Conservation (phyloP, 345 rosid genomes). For the Rhodomyrtus tomentosa region DNA sequence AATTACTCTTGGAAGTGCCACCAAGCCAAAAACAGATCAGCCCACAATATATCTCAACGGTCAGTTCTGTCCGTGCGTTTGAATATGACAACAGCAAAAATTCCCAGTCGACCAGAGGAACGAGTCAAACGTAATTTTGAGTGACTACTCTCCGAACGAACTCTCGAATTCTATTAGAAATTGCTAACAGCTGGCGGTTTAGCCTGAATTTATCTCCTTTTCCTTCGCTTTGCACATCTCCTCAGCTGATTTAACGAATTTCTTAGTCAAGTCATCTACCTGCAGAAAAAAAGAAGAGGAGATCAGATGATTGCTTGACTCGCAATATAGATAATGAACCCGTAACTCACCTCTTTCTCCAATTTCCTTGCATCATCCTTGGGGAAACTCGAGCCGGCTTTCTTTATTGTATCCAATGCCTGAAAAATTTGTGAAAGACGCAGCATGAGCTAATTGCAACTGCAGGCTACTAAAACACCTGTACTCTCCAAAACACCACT, state of each 20-base stretch:
- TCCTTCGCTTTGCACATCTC: constrained; percentile 91
- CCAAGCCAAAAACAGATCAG: background rate
- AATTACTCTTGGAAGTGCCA: background rate
- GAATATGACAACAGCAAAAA: background rate
- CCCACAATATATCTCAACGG: background rate
- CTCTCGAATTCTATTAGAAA: background rate
- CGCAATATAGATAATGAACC: background rate
- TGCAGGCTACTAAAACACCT: background rate
- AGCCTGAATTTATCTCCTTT: constrained; percentile 67
- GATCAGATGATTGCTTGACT: background rate
- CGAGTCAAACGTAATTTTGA: background rate
- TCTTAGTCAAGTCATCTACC: constrained; percentile 81
- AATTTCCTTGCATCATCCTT: constrained; percentile 83
- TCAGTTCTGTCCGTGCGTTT: background rate
- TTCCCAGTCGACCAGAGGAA: background rate
- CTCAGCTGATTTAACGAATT: constrained; percentile 71
- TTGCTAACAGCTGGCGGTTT: background rate
- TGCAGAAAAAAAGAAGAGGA: constrained; percentile 6
- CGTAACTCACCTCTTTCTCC: constrained; percentile 72
- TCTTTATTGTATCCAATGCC: constrained; percentile 85
- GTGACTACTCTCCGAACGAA: background rate
- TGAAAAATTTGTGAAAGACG: constrained; percentile 9
- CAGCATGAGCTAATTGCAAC: background rate
- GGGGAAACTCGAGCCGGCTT: constrained; percentile 56
- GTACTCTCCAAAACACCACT: background rate